Evolutionary conservation across 345 rosid species (phyloP).

Genomic region (Sisymbrium irio): DNA sequence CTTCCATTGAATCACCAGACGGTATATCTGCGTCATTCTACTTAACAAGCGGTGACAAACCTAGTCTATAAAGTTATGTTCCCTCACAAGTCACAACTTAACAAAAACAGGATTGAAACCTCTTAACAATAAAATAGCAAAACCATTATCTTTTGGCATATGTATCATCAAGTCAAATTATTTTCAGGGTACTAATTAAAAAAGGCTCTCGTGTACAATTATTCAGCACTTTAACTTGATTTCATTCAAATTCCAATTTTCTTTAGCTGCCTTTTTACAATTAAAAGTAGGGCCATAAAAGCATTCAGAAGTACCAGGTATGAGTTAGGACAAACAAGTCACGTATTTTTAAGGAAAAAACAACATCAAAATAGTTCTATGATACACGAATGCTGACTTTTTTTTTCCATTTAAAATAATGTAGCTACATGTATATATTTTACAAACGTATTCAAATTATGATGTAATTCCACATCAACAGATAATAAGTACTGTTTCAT

Average conservation of each 20-base stretch:
- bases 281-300: background rate
- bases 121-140: background rate
- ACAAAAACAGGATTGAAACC: background rate
- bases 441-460: too few species aligned
- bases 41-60: too few species aligned
- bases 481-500: too few species aligned
- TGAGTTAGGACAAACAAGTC: background rate
- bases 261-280: background rate
- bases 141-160: conserved; percentile 14
- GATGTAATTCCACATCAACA: too few species aligned
- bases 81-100: conserved; percentile 29
- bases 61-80: conserved; percentile 12
- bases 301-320: background rate
- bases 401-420: too few species aligned
- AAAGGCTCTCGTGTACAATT: background rate
- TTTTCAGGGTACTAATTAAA: conserved; percentile 5
- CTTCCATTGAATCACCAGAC: too few species aligned
- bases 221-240: background rate
- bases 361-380: too few species aligned
- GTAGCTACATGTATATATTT: too few species aligned
- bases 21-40: too few species aligned
- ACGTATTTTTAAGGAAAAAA: background rate
- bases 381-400: background rate
- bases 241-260: conserved; percentile 1
- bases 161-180: background rate